These are phyloP conservation scores for Ophiostoma pallidulum DNA, from an alignment of 2,329 filamentous ascomycete species.

Conservation along the genomic window DNA sequence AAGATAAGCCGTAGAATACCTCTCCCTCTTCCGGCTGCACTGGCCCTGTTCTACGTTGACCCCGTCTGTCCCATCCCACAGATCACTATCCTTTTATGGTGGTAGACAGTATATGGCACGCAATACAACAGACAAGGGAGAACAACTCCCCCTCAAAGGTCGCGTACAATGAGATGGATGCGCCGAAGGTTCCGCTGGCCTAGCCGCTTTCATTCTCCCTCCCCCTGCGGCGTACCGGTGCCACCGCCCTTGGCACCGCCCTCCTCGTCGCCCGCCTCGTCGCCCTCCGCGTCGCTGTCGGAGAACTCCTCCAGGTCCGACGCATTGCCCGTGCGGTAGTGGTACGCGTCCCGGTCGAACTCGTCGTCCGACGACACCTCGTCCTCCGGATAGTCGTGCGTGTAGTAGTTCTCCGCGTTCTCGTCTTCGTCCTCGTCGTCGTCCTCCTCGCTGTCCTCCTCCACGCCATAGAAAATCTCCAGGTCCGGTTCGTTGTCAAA, in stretches of 20 bases:
- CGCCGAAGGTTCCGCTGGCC: no score
- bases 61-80: no score
- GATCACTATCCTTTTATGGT: no score
- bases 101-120: no score
- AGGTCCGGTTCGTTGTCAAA: conserved; percentile 50
- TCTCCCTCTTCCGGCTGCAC: no score
- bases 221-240: no score
- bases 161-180: no score
- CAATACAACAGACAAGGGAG: no score
- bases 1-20: no score
- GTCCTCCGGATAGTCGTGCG: conserved; percentile 72
- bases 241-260: not conserved
- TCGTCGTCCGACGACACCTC: conserved; percentile 66
- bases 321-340: conserved; percentile 42
- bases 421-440: conserved; percentile 55
- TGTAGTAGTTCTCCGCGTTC: conserved; percentile 69
- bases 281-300: conserved; percentile 29
- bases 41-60: no score
- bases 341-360: conserved; percentile 46
- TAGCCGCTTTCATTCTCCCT: no score
- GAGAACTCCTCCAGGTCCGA: conserved; percentile 48
- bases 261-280: conserved; percentile 23
- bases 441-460: conserved; percentile 54
- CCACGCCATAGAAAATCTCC: conserved; percentile 50
- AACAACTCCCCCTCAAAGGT: no score